phyloP scores from a whole-genome alignment of 768 basidiomycete species.

The Boletus tomentosulus region DNA sequence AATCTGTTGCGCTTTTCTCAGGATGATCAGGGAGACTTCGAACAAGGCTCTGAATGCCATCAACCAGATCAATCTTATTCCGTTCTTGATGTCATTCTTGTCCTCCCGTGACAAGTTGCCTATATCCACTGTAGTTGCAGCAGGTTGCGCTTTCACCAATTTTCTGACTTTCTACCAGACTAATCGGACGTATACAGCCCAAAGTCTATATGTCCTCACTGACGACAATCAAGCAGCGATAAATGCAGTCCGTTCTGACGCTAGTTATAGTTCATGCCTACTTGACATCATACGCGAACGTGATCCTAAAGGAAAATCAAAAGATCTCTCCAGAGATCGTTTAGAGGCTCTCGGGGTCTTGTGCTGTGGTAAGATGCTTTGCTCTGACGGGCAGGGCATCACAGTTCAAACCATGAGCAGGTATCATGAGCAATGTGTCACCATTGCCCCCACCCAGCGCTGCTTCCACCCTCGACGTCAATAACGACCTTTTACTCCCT shows the following conservation, averaged over 20 bases:
- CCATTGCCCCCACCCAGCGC: slow-evolving; percentile 69
- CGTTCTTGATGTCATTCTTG: slow-evolving; percentile 90
- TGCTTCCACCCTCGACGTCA: slow-evolving; percentile 60
- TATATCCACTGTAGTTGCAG: slow-evolving; percentile 67
- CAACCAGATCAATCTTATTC: slow-evolving; percentile 72
- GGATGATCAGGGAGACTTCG: slow-evolving; percentile 69
- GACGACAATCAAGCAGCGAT: slow-evolving; percentile 84
- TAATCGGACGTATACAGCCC: slow-evolving; percentile 46
- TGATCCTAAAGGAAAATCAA: slow-evolving; percentile 35
- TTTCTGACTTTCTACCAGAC: background rate
- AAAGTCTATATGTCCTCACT: slow-evolving; percentile 88
- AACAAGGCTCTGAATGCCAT: slow-evolving; percentile 80
- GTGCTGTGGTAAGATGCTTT: slow-evolving; percentile 53
- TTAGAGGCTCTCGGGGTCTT: slow-evolving; percentile 57
- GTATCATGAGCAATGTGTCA: slow-evolving; percentile 71
- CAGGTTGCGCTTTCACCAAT: slow-evolving; percentile 47
- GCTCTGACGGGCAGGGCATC: background rate
- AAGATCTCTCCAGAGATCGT: slow-evolving; percentile 46
- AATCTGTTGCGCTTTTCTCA: slow-evolving; percentile 15
- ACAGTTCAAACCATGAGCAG: slow-evolving; percentile 32
- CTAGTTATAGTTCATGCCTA: slow-evolving; percentile 60
- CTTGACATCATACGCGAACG: slow-evolving; percentile 50
- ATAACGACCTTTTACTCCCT: slow-evolving; percentile 69
- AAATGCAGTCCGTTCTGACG: slow-evolving; percentile 57
- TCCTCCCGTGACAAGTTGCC: slow-evolving; percentile 66